These are phyloP conservation scores for Hymenoscyphus scutula DNA, from an alignment of 2,329 filamentous ascomycete genomes.

Conservation along the genomic window DNA sequence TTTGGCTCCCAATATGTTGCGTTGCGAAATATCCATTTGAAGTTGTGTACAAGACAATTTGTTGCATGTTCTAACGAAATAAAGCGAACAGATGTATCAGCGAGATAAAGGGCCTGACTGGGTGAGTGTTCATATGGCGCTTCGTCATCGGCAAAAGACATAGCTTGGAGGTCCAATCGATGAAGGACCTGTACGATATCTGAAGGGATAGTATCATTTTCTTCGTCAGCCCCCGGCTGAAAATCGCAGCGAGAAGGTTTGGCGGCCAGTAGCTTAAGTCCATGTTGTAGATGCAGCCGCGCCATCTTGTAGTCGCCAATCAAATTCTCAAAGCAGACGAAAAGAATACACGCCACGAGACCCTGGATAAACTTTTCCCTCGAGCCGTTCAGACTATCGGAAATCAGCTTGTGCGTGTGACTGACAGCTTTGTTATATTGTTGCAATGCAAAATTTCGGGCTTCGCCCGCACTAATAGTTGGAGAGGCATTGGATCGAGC, in stretches of 20 bases:
- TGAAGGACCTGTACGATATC: constrained; percentile 17
- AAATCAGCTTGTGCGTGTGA: constrained; percentile 16
- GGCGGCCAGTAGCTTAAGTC: constrained; percentile 17
- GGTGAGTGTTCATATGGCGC: constrained; percentile 15
- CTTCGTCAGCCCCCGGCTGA: background rate
- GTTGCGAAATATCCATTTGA: constrained; percentile 17
- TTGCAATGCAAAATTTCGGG: constrained; percentile 10
- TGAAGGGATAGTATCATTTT: constrained; percentile 10
- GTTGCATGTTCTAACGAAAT: constrained; percentile 12
- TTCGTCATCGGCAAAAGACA: constrained; percentile 13
- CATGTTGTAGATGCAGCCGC: constrained; percentile 22
- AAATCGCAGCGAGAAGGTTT: background rate
- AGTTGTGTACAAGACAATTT: constrained; percentile 12
- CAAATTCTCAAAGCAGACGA: constrained; percentile 24
- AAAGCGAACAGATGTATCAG: background rate
- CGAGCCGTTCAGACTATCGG: constrained; percentile 9
- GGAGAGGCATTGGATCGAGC: background rate
- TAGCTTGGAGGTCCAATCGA: constrained; percentile 23
- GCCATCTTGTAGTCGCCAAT: constrained; percentile 14
- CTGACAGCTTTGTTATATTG: constrained; percentile 21
- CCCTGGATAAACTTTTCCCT: constrained; percentile 17
- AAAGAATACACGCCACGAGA: constrained; percentile 24
- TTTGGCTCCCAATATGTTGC: constrained; percentile 16
- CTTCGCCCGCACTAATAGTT: background rate
- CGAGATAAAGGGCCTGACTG: background rate